Evolutionary conservation across 1,284 basidiomycete species (phyloP), one percentile per base, ranked within the genome.

Genomic region (Austroboletus olivaceoglutinosus): DNA sequence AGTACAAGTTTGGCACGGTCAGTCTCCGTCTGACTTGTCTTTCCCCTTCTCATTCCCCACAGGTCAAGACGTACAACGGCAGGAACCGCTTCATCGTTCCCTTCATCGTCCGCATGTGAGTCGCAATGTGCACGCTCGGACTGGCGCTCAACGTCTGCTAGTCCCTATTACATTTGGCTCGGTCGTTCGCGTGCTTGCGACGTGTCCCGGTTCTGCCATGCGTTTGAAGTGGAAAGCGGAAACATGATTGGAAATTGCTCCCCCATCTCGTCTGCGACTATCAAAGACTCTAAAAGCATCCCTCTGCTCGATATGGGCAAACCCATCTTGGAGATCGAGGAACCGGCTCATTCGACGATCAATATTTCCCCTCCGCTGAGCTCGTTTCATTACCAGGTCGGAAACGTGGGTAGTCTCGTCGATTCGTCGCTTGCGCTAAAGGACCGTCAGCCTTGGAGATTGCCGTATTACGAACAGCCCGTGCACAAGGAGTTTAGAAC

Each of bases 401-500:
- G 78, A 56, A 80, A 77, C 61, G 81, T 83, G 44, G 22, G 73
- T 61, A 1, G 21, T n/a, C 3, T 25, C 25, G n/a, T 47, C 6
- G 44, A 25, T 16, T 6, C 47, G 25, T 34, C 5, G n/a, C n/a
- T 3, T 18, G 19, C 45, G 33, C 34, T 55, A 16, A 51, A 37
- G 12, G 16, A 25, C 23, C 21, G 63, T 49, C 65, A 82, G 80
- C 75, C 78, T 7, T 86, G 83, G 83, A 74, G 90, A 34, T 73
- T 92, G n/a, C 89, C 90, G 0, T 92, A 89, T 62, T 80, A 88
- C 45, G 84, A 89, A 62, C 78, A 83, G 47, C 79, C 82, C 37
- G 77, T 87, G 23, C 87, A 90, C 71, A 81, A 84, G 62, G 81
- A 88, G 59, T 92, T 92, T 67, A 76, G 89, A 50, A 83, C 85